Base-by-base conservation (phyloP, 306 rosid genomes). In the Alnus glutinosa region DNA sequence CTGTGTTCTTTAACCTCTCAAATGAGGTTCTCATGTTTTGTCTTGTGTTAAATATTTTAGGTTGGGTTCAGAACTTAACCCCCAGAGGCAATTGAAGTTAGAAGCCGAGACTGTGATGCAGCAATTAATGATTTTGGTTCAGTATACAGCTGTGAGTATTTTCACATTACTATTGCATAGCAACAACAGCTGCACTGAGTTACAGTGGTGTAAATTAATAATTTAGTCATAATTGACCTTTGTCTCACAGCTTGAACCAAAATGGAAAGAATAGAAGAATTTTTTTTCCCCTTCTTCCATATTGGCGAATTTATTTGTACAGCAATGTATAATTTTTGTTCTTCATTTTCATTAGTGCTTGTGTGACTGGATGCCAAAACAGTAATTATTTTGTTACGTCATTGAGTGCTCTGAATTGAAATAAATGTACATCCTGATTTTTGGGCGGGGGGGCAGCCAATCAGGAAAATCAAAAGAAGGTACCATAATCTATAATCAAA, bases 91-190 rank as follows among this genome's bases (percentile, higher is more conserved):
- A 84, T 89, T 93, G 88, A 88, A 91, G 85, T 97, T 87, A 46
- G 98, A 93, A 78, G 96, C 99, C 36, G 92, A 91, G 80, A 78
- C 89, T 57, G 87, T 93, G 89, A 90, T 91, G 97, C 89, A 87
- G 78, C 94, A 93, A 78, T 77, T 93, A 81, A 93, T 91, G 98
- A 84, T 88, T 75, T 86, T 84, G 79, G 99, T 91, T 71, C 97
- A 89, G 64, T 83, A 83, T 89, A 96, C 99, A 75, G 96, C 98
- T 66, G 99, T 96, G 89, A 91, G 99, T 91, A 75, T 50, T 19
- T 80, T 59, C 62, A 51, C 68, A 73, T 66, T 77, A 32, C 76
- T 80, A 57, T 70, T 46, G 19, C 75, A 48, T 48, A 78, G 64
- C 10, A 28, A 9, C 10, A 28, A 9, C 11, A 23, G 34, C 66